Conservation (phyloP, 768 basidiomycete genomes). For the Mycena venus region DNA sequence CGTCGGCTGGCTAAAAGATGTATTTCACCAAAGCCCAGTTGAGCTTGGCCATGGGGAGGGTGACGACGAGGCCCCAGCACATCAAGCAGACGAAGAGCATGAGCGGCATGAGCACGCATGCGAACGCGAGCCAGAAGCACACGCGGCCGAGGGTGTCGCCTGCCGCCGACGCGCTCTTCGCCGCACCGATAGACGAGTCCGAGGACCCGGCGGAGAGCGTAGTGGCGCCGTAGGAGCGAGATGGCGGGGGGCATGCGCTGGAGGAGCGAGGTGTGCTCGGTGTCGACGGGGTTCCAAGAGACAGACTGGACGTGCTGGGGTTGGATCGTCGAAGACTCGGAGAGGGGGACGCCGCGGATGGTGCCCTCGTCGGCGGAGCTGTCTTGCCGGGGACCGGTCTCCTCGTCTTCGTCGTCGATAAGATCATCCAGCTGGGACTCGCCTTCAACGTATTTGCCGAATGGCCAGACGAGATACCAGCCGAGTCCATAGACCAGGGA, state of each 20-base stretch:
- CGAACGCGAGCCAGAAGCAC: slow-evolving; percentile 87
- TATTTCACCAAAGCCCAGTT: slow-evolving; percentile 94
- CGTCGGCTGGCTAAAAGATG: slow-evolving; percentile 82
- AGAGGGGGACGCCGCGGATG: slow-evolving; percentile 51
- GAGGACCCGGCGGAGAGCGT: slow-evolving; percentile 48
- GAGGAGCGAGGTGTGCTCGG: slow-evolving; percentile 66
- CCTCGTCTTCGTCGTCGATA: slow-evolving; percentile 45
- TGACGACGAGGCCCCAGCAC: slow-evolving; percentile 96
- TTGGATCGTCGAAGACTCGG: slow-evolving; percentile 58
- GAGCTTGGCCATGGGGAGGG: slow-evolving; percentile 98
- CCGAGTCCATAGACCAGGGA: slow-evolving; percentile 92
- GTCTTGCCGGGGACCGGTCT: slow-evolving; percentile 47
- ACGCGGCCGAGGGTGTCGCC: slow-evolving; percentile 76
- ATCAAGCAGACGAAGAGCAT: slow-evolving; percentile 89
- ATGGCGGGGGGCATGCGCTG: slow-evolving; percentile 53
- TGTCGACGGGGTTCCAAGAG: slow-evolving; percentile 57
- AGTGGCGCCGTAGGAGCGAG: slow-evolving; percentile 82
- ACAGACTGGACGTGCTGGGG: slow-evolving; percentile 51
- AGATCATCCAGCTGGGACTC: slow-evolving; percentile 61
- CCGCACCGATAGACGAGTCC: slow-evolving; percentile 45
- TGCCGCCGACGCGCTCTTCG: slow-evolving; percentile 50
- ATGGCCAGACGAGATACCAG: slow-evolving; percentile 98
- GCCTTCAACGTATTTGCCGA: slow-evolving; percentile 98
- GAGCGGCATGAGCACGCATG: slow-evolving; percentile 86
- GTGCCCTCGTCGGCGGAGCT: slow-evolving; percentile 33